Conservation (phyloP, 169 alveolate species). For the Plasmodium relictum region DNA sequence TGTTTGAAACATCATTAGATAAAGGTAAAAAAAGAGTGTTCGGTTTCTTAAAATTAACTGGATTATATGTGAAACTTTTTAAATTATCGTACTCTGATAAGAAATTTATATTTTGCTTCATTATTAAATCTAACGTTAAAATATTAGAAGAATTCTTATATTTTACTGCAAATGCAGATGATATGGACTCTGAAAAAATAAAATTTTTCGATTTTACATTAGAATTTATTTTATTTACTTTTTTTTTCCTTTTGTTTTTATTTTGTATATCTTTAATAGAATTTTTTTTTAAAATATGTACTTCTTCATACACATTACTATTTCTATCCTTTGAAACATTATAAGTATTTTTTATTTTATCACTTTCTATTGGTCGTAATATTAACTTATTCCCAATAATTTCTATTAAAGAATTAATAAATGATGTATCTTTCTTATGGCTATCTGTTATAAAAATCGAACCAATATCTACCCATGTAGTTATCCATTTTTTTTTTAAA, state of each 20-base stretch:
- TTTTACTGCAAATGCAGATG: constrained; percentile 63
- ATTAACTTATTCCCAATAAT: constrained; percentile 58
- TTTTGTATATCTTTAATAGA: background rate
- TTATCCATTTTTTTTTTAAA: constrained; percentile 68
- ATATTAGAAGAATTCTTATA: constrained; percentile 40
- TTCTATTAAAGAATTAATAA: constrained; percentile 66
- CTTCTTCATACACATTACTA: constrained; percentile 16
- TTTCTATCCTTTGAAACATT: constrained; percentile 13
- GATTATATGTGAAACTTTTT: constrained; percentile 19
- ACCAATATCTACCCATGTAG: constrained; percentile 75
- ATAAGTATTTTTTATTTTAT: constrained; percentile 45
- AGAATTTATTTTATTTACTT: constrained; percentile 23
- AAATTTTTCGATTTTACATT: constrained; percentile 60
- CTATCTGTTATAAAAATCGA: constrained; percentile 65
- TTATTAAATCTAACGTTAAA: constrained; percentile 52
- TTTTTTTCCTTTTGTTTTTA: background rate
- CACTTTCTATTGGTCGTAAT: constrained; percentile 32
- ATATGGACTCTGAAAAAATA: constrained; percentile 67
- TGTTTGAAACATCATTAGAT: constrained; percentile 18
- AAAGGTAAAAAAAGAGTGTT: constrained; percentile 38
- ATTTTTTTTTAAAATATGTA: background rate
- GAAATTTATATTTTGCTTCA: constrained; percentile 41
- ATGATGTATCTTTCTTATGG: constrained; percentile 22
- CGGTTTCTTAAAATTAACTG: constrained; percentile 33
- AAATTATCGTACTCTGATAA: constrained; percentile 38